Base-by-base conservation (phyloP, 352 stramenopile species). In the Phytophthora litchii region DNA sequence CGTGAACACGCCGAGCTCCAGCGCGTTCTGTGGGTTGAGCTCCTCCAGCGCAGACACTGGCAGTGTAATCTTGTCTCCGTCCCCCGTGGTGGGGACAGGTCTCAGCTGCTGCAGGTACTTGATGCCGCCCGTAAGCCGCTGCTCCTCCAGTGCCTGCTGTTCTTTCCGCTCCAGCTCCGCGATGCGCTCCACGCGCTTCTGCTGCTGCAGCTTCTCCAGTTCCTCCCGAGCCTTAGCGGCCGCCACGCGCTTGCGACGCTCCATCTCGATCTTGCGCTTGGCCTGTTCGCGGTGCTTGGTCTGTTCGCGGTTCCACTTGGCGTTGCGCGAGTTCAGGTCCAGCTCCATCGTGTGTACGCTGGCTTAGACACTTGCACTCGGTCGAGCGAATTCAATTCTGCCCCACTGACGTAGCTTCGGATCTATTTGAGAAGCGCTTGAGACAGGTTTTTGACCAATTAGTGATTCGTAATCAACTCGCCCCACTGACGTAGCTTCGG, bases 11-110 rank as follows among this genome's bases (percentile, higher is more conserved):
- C 83, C 78, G 1, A 86, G 56, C 55, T 94, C 83, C 38, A 91
- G 74, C 16, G 83, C 83, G 57, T 88, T 74, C 69, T 92, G 82
- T 7, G 82, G 76, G 60, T 93, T 89, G 13, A 96, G 74, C 46
- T 82, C 59, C 54, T 91, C 78, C 31, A 96, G 74, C 48, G 83
- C 80, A 29, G 79, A 91, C 17, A 88, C 77, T 0, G 87, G 83
- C 34, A 96, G 65, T 25, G 73, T 80, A 45, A 94, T 88, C 70
- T 91, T 89, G 69, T 94, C 84, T 37, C 82, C 82, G 47, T 92
- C 84, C 20, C 37, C 62, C 2, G 46, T 41, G 1, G 79, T 87
- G 7, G 80, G 72, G 17, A 87, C 62, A 0, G 80, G 71, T 12
- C 55, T 57, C 19, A 94, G 69, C 38, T 62, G 46, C 49, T 86